These are phyloP conservation scores for Chlamydomonas schloesseri DNA, from an alignment of 139 green algal species.

Conservation along the genomic window DNA sequence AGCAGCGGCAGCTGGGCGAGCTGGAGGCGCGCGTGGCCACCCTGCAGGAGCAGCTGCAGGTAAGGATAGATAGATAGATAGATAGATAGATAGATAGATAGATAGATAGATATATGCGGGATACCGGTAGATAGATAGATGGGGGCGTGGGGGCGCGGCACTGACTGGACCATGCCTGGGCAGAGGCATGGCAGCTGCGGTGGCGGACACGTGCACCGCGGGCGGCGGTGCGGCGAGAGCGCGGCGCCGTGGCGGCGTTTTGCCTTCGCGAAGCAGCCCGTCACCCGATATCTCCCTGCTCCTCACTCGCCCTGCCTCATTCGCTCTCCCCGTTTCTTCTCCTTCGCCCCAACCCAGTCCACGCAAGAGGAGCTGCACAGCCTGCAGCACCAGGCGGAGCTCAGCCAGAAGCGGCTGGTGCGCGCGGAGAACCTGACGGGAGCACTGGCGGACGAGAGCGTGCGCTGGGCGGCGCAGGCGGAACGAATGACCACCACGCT, in stretches of 20 bases:
- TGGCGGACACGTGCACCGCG: no score
- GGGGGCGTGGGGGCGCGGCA: no score
- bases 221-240: no score
- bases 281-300: no score
- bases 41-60: constrained; percentile 45
- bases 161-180: no score
- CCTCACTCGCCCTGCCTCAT: background rate
- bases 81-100: no score
- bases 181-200: no score
- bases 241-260: no score
- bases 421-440: constrained; percentile 80
- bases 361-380: constrained; percentile 36
- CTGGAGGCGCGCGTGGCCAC: constrained; percentile 55
- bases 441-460: constrained; percentile 79
- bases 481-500: constrained; percentile 61
- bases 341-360: background rate
- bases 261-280: no score
- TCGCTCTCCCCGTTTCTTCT: background rate
- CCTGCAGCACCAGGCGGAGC: constrained; percentile 49
- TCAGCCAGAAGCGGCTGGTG: constrained; percentile 67
- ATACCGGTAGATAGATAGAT: no score
- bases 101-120: no score
- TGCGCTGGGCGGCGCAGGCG: constrained; percentile 78
- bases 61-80: no score
- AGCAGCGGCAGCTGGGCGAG: constrained; percentile 56